Percentiles rank a stretch among this genome's conserved stretches.
Conservation (phyloP, 2,329 filamentous ascomycete genomes). For the Tolypocladium nubicola region DNA sequence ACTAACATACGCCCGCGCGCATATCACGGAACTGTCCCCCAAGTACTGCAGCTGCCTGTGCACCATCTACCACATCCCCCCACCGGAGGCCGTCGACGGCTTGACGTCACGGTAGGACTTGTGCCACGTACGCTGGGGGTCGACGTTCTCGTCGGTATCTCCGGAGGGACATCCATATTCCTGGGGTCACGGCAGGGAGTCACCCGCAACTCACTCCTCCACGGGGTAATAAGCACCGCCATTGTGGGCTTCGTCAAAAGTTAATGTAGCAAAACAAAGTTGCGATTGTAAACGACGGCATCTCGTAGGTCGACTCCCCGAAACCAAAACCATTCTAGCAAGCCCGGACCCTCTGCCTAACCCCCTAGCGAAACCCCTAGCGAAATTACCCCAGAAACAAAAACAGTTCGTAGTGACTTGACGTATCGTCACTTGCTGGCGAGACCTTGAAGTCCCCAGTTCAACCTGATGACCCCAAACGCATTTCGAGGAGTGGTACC, state of each 20-base stretch:
- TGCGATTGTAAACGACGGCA: background rate
- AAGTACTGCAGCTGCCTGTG: background rate
- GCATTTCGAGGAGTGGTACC: constrained; percentile 2
- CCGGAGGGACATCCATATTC: background rate
- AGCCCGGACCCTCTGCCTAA: constrained; percentile 3
- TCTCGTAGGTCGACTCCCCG: background rate
- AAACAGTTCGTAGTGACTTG: constrained; percentile 18
- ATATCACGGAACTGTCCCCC: background rate
- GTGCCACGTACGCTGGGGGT: background rate
- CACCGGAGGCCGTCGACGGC: background rate
- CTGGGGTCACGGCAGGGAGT: background rate
- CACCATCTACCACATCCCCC: background rate
- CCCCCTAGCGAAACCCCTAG: background rate
- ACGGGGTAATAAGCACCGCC: background rate
- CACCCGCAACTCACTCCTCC: background rate
- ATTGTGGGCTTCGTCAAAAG: background rate
- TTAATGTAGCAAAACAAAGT: background rate
- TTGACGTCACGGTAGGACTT: too few relatives aligned
- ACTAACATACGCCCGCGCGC: background rate
- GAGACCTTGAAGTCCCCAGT: constrained; percentile 11
- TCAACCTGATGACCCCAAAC: background rate
- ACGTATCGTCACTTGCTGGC: constrained; percentile 20
- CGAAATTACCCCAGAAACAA: constrained; percentile 5
- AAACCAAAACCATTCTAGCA: constrained; percentile 15
- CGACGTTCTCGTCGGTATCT: background rate